Evolutionary conservation across 176 grass and related monocot genomes (phyloP).

Genomic region (Microstegium vimineum): DNA sequence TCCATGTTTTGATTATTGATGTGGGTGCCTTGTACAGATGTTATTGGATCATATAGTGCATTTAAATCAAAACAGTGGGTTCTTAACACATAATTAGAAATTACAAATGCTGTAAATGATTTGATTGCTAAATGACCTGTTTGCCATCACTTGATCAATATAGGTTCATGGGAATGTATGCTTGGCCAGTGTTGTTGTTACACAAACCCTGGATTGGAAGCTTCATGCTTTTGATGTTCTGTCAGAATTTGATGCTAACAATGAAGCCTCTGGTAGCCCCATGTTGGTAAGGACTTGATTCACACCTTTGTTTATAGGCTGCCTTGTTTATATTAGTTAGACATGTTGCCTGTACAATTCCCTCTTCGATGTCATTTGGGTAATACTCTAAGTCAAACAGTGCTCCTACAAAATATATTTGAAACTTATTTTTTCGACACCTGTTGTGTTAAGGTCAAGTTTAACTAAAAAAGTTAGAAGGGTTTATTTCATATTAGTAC

Average conservation of each 20-base stretch:
- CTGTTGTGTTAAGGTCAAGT: background rate
- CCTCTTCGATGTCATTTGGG: slow-evolving; percentile 20
- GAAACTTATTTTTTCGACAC: background rate
- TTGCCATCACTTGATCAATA: slow-evolving; percentile 36
- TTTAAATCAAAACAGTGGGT: background rate
- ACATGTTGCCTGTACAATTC: background rate
- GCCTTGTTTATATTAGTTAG: slow-evolving; percentile 20
- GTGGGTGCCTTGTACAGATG: background rate
- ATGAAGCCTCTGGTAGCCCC: slow-evolving; percentile 57
- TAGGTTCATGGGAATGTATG: slow-evolving; percentile 99
- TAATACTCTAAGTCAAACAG: slow-evolving; percentile 4
- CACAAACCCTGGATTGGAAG: slow-evolving; percentile 97
- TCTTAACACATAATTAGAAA: background rate
- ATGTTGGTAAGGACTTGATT: slow-evolving; percentile 69
- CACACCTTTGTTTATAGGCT: slow-evolving; percentile 11
- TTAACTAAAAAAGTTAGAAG: background rate
- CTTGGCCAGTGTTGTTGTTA: slow-evolving; percentile 93
- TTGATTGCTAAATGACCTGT: slow-evolving; percentile 24
- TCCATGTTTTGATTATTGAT: slow-evolving; percentile 18
- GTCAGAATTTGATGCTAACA: slow-evolving; percentile 94
- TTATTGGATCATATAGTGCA: background rate
- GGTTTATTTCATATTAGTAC: background rate
- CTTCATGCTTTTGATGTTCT: slow-evolving; percentile 98
- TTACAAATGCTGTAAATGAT: background rate
- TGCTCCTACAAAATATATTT: slow-evolving; percentile 8